phyloP scores from a whole-genome alignment of 1,284 basidiomycete species.

The Trametes pubescens region DNA sequence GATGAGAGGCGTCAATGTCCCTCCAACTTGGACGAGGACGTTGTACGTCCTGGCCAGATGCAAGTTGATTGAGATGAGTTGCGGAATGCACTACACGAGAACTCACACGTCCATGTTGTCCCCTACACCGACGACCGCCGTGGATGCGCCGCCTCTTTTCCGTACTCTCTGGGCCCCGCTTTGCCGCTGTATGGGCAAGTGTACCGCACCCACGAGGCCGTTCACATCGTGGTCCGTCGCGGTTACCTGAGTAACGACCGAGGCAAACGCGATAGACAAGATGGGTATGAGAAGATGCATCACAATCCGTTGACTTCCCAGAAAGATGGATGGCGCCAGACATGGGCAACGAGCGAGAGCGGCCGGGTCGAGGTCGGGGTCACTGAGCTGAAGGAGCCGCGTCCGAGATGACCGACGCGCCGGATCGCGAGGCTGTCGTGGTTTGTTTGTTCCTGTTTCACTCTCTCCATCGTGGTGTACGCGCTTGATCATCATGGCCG shows the following conservation, averaged over 20 bases:
- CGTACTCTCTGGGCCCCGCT: not conserved
- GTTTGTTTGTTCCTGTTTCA: conserved; percentile 45
- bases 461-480: too few species aligned
- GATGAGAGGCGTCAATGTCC: conserved; percentile 39
- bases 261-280: not conserved
- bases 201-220: not conserved
- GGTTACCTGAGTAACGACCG: not conserved
- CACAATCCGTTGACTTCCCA: not conserved
- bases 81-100: too few species aligned
- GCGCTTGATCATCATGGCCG: too few species aligned
- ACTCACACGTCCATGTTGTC: conserved; percentile 12
- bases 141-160: not conserved
- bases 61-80: not conserved
- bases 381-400: too few species aligned
- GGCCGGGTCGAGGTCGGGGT: not conserved
- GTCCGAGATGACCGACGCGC: not conserved
- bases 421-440: not conserved
- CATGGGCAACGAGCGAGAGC: not conserved
- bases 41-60: conserved; percentile 41
- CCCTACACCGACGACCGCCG: not conserved
- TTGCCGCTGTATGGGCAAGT: not conserved
- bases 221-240: too few species aligned
- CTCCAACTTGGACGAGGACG: conserved; percentile 42
- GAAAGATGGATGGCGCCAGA: not conserved
- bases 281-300: not conserved